Percentiles rank a stretch among this genome's conserved stretches.
These are phyloP conservation scores for Amphicarpaea edgeworthii DNA, from an alignment of 306 rosid genomes.

Conservation along the genomic window DNA sequence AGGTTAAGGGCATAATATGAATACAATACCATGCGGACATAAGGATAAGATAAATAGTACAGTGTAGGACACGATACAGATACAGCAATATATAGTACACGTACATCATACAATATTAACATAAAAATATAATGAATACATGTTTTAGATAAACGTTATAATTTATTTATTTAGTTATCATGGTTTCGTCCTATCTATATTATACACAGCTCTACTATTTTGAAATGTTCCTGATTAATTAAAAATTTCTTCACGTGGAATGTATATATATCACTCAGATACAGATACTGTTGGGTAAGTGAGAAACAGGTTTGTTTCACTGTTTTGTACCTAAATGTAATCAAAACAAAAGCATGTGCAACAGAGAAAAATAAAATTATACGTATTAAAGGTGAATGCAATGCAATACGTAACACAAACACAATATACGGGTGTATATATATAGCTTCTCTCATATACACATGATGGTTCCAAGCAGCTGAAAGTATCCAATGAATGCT, in stretches of 20 bases:
- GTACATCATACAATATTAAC: neutral
- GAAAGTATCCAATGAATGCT: constrained; percentile 12
- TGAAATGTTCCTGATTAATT: neutral
- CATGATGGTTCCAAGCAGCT: neutral
- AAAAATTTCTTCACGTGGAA: neutral
- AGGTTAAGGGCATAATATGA: neutral
- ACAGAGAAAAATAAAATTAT: neutral
- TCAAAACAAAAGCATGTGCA: constrained; percentile 15
- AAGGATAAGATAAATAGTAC: constrained; percentile 15
- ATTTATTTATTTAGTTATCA: neutral
- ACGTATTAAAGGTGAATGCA: neutral
- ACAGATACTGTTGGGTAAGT: constrained; percentile 27
- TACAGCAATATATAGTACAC: too few relatives aligned
- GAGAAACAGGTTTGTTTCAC: constrained; percentile 8
- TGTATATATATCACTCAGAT: constrained; percentile 1
- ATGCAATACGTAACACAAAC: neutral
- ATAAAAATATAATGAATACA: neutral
- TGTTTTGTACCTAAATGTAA: neutral
- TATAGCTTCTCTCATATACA: neutral
- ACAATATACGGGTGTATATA: neutral
- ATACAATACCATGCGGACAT: neutral
- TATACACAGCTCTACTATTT: neutral
- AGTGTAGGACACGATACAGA: neutral
- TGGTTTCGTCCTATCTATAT: neutral
- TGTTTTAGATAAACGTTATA: neutral